Evolutionary conservation across 2,329 filamentous ascomycete genomes (phyloP).

Genomic region (Talaromyces sp.): DNA sequence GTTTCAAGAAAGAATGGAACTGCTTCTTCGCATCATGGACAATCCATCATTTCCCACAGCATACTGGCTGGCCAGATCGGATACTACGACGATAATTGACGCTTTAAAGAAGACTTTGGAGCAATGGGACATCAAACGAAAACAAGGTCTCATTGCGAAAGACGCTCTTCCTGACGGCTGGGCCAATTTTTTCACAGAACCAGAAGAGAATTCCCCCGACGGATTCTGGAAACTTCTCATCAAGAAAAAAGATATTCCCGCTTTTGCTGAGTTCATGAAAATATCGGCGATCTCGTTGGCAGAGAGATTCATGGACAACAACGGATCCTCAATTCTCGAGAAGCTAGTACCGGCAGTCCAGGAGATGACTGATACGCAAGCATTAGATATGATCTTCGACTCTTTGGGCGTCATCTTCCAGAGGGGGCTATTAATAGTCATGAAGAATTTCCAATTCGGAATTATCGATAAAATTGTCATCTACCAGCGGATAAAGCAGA

Average conservation of each 20-base stretch:
- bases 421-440: not conserved
- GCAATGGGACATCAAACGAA: not conserved
- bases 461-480: not conserved
- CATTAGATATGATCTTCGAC: not conserved
- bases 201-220: not conserved
- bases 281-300: not conserved
- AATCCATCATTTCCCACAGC: not conserved
- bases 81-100: not conserved
- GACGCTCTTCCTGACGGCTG: constrained; percentile 4
- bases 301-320: not conserved
- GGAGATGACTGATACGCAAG: not conserved
- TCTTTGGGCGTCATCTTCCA: not conserved
- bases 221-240: not conserved
- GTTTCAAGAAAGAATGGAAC: not conserved
- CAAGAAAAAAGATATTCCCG: constrained; percentile 2
- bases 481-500: not conserved
- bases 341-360: not conserved
- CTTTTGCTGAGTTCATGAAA: not conserved
- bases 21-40: not conserved
- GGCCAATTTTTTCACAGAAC: not conserved
- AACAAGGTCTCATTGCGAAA: not conserved
- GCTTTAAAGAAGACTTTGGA: constrained; percentile 1
- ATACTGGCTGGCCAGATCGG: not conserved
- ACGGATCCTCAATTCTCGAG: not conserved
- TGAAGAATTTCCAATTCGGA: not conserved